A percentile compares a stretch with the other conserved stretches of the same genome.
Conservation (phyloP, 2,329 filamentous ascomycete genomes). For the Macrophomina tecta region DNA sequence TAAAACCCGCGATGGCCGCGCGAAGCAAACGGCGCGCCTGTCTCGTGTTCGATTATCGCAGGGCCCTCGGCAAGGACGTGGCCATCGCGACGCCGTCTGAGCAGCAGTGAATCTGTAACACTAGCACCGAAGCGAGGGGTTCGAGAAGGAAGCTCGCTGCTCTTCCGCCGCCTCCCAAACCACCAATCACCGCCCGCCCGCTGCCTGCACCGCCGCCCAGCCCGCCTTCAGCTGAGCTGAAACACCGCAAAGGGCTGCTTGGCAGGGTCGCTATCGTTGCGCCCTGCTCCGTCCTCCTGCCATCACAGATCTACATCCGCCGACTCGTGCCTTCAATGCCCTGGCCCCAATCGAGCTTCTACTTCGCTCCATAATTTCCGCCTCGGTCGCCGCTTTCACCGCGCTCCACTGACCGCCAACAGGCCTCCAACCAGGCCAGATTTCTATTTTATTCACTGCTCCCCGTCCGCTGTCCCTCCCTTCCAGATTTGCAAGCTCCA, state of each 20-base stretch:
- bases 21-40: background rate
- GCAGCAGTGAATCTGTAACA: conserved; percentile 24
- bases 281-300: background rate
- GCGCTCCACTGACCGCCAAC: conserved; percentile 15
- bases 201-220: conserved; percentile 20
- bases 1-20: conserved; percentile 18
- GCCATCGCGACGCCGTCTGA: background rate
- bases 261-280: conserved; percentile 16
- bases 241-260: conserved; percentile 19
- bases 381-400: conserved; percentile 10
- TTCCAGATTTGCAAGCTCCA: conserved; percentile 18
- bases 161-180: conserved; percentile 5
- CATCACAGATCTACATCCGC: background rate
- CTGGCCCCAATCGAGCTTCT: background rate
- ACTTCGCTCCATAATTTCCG: conserved; percentile 10
- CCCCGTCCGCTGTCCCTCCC: background rate
- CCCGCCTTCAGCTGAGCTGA: conserved; percentile 23
- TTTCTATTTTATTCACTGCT: conserved; percentile 6
- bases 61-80: conserved; percentile 12
- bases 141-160: conserved; percentile 14
- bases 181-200: conserved; percentile 4
- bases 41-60: conserved; percentile 23
- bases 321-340: conserved; percentile 13
- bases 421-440: conserved; percentile 14
- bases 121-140: conserved; percentile 21